A percentile compares a stretch with the other conserved stretches of the same genome.
Conservation (phyloP, 768 basidiomycete species). For the Boletales sp. region DNA sequence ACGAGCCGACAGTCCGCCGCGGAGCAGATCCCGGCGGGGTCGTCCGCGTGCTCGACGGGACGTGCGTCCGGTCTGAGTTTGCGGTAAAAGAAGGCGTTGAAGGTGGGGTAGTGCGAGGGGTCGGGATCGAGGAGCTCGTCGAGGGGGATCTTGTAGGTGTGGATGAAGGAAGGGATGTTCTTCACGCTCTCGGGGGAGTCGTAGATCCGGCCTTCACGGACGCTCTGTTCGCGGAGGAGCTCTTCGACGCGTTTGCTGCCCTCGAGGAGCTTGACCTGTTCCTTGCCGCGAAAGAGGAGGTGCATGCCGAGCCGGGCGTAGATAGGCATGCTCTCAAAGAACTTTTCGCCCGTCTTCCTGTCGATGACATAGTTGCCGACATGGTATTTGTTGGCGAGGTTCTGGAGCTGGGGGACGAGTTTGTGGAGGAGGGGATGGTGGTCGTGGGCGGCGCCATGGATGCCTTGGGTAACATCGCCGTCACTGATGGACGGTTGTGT, state of each 20-base stretch:
- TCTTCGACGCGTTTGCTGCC: conserved; percentile 43
- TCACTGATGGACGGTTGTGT: conserved; percentile 7
- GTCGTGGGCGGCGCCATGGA: conserved; percentile 34
- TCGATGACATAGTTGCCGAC: conserved; percentile 57
- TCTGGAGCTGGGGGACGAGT: conserved; percentile 54
- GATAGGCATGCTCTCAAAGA: conserved; percentile 75
- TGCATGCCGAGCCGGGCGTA: conserved; percentile 75
- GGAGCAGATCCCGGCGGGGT: conserved; percentile 52
- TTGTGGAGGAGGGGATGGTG: conserved; percentile 40
- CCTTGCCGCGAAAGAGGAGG: conserved; percentile 60
- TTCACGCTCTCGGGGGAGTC: conserved; percentile 48
- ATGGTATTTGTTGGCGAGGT: conserved; percentile 49
- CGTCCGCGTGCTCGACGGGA: conserved; percentile 52
- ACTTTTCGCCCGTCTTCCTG: conserved; percentile 44
- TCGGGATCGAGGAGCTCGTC: conserved; percentile 65
- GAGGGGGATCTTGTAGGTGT: conserved; percentile 50
- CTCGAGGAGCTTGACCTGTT: conserved; percentile 48
- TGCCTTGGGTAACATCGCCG: conserved; percentile 20
- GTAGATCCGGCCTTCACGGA: conserved; percentile 54
- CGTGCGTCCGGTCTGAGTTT: conserved; percentile 58
- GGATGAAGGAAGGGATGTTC: conserved; percentile 54
- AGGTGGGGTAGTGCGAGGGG: conserved; percentile 54
- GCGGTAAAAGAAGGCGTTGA: conserved; percentile 77
- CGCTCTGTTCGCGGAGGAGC: conserved; percentile 51
- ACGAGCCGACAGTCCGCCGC: conserved; percentile 74